Evolutionary conservation across 1,139 yeast species (phyloP).

Genomic region (Nakaseomyces nivariensis): DNA sequence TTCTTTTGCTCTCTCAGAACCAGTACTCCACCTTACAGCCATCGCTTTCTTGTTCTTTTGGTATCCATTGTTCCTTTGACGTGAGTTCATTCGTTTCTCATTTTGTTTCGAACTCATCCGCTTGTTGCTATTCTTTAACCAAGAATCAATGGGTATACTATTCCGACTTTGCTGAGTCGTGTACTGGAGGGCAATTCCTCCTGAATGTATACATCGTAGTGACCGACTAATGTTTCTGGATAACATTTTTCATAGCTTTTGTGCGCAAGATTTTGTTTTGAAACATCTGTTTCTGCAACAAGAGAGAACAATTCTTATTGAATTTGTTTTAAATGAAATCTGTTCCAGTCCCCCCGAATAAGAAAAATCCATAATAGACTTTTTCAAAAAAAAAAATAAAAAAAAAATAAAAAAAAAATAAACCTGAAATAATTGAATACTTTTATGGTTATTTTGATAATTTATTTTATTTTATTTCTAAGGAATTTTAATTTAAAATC

Average conservation of each 20-base stretch:
- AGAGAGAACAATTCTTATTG: too few species aligned
- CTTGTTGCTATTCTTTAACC: not conserved
- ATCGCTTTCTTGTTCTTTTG: constrained; percentile 8
- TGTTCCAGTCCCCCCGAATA: too few species aligned
- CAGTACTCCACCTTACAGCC: constrained; percentile 22
- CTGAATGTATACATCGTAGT: not conserved
- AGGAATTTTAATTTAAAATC: too few species aligned
- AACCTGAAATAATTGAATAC: too few species aligned
- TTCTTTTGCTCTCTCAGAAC: constrained; percentile 23
- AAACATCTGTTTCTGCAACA: too few species aligned
- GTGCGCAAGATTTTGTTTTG: not conserved
- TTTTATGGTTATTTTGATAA: too few species aligned
- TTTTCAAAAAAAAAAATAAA: too few species aligned
- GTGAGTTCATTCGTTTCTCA: not conserved
- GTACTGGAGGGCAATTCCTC: not conserved
- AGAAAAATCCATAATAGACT: too few species aligned
- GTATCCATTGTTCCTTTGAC: not conserved
- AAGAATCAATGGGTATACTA: not conserved
- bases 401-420: too few species aligned
- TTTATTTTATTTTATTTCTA: too few species aligned
- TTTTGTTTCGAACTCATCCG: not conserved
- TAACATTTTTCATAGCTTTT: not conserved
- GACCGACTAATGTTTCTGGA: not conserved
- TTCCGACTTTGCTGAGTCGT: not conserved
- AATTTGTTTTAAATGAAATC: too few species aligned